A percentile compares a stretch with the other conserved stretches of the same genome.
phyloP scores from a whole-genome alignment of 495 filamentous ascomycete genomes.

The Tuber indicum region DNA sequence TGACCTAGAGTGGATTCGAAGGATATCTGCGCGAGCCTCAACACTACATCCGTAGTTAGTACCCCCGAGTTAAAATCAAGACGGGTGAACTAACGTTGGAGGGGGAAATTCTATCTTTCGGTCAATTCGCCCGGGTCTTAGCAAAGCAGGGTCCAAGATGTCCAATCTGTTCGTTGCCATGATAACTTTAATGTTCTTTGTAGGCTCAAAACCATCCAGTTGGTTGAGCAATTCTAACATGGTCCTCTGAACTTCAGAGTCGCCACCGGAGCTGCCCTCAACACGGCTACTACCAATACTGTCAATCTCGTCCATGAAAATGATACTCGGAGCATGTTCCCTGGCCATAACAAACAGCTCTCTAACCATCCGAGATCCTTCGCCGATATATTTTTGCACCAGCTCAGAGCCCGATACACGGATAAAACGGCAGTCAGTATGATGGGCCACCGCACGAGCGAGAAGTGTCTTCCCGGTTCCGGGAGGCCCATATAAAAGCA shows the following conservation, averaged over 20 bases:
- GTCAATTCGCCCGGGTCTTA: constrained; percentile 94
- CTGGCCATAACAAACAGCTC: constrained; percentile 99
- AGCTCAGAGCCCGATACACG: constrained; percentile 91
- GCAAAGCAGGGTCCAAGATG: constrained; percentile 88
- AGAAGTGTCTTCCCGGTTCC: constrained; percentile 96
- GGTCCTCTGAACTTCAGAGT: constrained; percentile 99
- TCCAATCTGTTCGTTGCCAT: constrained; percentile 99
- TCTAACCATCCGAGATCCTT: constrained; percentile 96
- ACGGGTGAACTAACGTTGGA: constrained; percentile 56
- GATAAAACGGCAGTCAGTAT: constrained; percentile 98
- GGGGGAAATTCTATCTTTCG: constrained; percentile 99
- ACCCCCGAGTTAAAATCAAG: not conserved
- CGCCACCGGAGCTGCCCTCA: constrained; percentile 86
- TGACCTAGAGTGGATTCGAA: constrained; percentile 89
- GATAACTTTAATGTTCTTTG: constrained; percentile 99
- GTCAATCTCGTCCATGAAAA: constrained; percentile 99
- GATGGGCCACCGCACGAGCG: constrained; percentile 91
- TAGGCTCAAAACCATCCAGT: constrained; percentile 96
- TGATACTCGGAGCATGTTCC: constrained; percentile 98
- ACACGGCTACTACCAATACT: constrained; percentile 96
- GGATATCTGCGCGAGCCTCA: constrained; percentile 93
- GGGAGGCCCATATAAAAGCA: constrained; percentile 92
- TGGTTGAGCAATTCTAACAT: constrained; percentile 98
- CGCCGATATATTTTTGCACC: constrained; percentile 98
- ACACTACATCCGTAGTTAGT: constrained; percentile 49